These are phyloP conservation scores for Cordyceps cicadae DNA, from an alignment of 2,329 filamentous ascomycete genomes.

Conservation along the genomic window DNA sequence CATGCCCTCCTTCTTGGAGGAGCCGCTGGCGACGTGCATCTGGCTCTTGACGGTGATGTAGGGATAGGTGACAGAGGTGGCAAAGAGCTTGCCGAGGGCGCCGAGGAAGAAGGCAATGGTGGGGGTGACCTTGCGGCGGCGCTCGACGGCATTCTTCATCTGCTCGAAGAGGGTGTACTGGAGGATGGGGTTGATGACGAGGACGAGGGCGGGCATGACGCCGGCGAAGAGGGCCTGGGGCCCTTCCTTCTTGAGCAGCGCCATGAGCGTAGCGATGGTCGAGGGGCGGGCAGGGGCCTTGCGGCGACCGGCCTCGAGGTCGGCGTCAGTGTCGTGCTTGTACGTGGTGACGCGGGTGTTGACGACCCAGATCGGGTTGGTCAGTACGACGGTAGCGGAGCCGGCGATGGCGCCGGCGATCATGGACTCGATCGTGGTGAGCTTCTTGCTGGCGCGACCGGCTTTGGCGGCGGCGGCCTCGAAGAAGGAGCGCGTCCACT, in stretches of 20 bases:
- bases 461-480: constrained; percentile 66
- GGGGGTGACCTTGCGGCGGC: constrained; percentile 63
- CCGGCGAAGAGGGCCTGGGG: constrained; percentile 80
- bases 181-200: constrained; percentile 96
- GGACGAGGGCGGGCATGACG: constrained; percentile 81
- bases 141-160: constrained; percentile 86
- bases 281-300: constrained; percentile 36
- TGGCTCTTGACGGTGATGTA: constrained; percentile 98
- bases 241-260: constrained; percentile 76
- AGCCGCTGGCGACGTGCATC: constrained; percentile 79
- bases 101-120: constrained; percentile 85
- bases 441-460: constrained; percentile 66
- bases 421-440: constrained; percentile 90
- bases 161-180: constrained; percentile 99
- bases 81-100: constrained; percentile 87
- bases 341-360: constrained; percentile 97
- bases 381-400: constrained; percentile 87
- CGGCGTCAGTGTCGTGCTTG: constrained; percentile 46
- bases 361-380: constrained; percentile 98
- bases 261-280: constrained; percentile 72
- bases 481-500: constrained; percentile 88
- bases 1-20: constrained; percentile 73
- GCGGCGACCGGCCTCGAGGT: constrained; percentile 28
- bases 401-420: constrained; percentile 90
- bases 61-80: constrained; percentile 89